Conservation (phyloP, 805 yeast genomes). For the Starmerella gropengiesseri region DNA sequence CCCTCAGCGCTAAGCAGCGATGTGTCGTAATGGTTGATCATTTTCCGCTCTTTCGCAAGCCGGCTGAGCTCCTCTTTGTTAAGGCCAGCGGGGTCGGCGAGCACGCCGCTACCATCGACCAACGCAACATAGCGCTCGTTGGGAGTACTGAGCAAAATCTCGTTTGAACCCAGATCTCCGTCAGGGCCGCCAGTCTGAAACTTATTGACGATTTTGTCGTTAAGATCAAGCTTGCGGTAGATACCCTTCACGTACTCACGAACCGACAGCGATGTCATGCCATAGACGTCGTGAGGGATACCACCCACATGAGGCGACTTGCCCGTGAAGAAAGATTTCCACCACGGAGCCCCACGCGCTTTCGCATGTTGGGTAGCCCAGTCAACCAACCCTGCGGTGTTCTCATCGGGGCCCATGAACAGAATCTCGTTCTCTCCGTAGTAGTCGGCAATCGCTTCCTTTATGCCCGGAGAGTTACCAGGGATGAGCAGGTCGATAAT, state of each 20-base stretch:
- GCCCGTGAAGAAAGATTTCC: conserved; percentile 98
- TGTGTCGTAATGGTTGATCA: conserved; percentile 58
- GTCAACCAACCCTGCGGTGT: conserved; percentile 88
- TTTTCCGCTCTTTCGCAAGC: conserved; percentile 67
- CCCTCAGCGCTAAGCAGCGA: conserved; percentile 63
- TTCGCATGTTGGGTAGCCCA: conserved; percentile 97
- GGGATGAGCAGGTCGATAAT: conserved; percentile 73
- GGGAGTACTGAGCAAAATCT: conserved; percentile 60
- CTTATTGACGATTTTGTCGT: conserved; percentile 52
- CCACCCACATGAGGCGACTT: conserved; percentile 88
- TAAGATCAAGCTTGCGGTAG: conserved; percentile 62
- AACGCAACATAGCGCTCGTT: conserved; percentile 77
- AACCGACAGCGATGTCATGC: conserved; percentile 94
- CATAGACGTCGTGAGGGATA: conserved; percentile 95
- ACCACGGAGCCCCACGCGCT: conserved; percentile 87
- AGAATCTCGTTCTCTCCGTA: conserved; percentile 78
- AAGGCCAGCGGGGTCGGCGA: conserved; percentile 84
- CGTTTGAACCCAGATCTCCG: conserved; percentile 95
- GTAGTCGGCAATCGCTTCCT: conserved; percentile 75
- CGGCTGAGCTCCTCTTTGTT: conserved; percentile 66
- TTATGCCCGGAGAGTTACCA: conserved; percentile 58
- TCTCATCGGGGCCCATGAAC: conserved; percentile 99
- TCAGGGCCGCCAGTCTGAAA: conserved; percentile 99
- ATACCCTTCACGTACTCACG: conserved; percentile 82
- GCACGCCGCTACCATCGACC: conserved; percentile 92